A percentile compares a stretch with the other conserved stretches of the same genome.
Evolutionary conservation across 495 filamentous ascomycete species (phyloP).

Genomic region (Staphylotrichum longicolle): DNA sequence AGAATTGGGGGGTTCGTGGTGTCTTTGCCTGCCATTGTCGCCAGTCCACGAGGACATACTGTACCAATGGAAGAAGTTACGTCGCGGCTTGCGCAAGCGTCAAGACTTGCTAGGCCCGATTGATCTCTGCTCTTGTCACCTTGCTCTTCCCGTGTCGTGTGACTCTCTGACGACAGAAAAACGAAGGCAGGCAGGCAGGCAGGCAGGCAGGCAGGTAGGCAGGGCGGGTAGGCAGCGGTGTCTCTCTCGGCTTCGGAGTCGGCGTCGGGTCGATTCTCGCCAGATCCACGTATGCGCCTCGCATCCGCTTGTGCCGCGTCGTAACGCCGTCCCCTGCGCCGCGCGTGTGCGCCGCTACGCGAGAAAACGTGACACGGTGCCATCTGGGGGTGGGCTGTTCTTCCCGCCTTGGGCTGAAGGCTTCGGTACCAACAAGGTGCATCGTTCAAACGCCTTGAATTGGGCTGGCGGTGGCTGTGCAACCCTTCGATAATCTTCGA

Average conservation of each 20-base stretch:
- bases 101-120: not conserved
- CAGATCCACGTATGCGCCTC: too few relatives aligned
- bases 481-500: too few relatives aligned
- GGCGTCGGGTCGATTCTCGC: not conserved
- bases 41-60: too few relatives aligned
- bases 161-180: not conserved
- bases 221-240: too few relatives aligned
- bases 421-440: too few relatives aligned
- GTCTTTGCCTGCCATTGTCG: too few relatives aligned
- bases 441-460: not conserved
- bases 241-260: constrained; percentile 4
- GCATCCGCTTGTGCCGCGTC: constrained; percentile 11
- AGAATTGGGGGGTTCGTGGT: too few relatives aligned
- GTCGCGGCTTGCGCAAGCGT: constrained; percentile 4
- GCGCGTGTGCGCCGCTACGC: constrained; percentile 6
- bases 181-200: not conserved
- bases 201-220: not conserved
- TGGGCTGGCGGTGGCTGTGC: not conserved
- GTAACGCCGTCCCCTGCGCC: not conserved
- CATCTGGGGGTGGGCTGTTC: not conserved
- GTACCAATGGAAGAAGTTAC: too few relatives aligned
- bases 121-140: not conserved
- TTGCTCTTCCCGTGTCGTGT: too few relatives aligned
- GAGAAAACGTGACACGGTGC: constrained; percentile 21
- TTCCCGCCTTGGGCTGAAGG: too few relatives aligned